Base-by-base conservation (phyloP, 495 filamentous ascomycete genomes). In the Neurospora sp. region DNA sequence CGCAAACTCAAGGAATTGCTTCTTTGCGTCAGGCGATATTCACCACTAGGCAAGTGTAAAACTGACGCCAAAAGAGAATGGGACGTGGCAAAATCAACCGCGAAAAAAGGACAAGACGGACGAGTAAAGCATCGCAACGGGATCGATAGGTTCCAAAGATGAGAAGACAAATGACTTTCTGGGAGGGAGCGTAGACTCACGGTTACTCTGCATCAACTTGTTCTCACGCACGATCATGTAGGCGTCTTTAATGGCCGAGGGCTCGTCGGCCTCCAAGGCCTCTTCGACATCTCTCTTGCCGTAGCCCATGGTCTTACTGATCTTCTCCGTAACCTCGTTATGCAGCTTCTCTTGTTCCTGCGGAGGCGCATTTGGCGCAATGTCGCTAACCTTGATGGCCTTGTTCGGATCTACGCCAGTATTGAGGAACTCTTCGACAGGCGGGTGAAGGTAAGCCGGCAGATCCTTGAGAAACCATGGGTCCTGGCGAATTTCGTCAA, bases 191-290 rank as follows among this genome's bases (percentile, higher is more conserved):
- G 8, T 69, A 73, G 71, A 88, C 90, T 88, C 83, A 97, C 94
- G 94, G 81, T 93, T 97, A 40, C 89, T 91, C 78, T 93, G 92
- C 96, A 98, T 98, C 78, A 99, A 88, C 81, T 97, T 94, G 81
- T 99, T 98, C 83, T 99, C 96, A 70, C 94, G 89, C 39, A 98
- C 93, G 77, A 99, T 98, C 82, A 97, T 90, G 82, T 98, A 99
- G 16, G 96, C 96, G 85, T 99, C 96, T 81, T 99, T 99, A 84
- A 99, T 97, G 16, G 96, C 94, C 73, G 93, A 97, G 44, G 96
- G 95, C 78, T 99, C 96, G 69, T 97, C 90, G 72, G 92, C 92
- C 74, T 91, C 90, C 71, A 99, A 84, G 41, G 96, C 95, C 78
- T 98, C 95, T 80, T 97, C 92, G 44, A 99, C 96, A 83, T 99